Evolutionary conservation across 225 moss, liverwort and hornwort species (phyloP), one percentile per base, ranked within the genome.

Genomic region (Asterella californica): DNA sequence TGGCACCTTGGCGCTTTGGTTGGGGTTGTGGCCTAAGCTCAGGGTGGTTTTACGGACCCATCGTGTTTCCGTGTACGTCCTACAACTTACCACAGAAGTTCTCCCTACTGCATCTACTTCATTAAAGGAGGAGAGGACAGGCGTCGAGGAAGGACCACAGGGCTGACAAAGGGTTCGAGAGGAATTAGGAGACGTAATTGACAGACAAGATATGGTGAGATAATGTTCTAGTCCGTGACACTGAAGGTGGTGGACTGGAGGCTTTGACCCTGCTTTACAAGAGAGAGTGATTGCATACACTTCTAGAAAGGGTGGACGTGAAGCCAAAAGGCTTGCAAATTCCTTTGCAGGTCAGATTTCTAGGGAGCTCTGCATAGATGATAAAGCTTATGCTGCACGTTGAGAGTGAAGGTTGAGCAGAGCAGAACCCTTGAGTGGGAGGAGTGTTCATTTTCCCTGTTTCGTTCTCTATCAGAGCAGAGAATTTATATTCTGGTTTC

Each of bases 191-290:
- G 61, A 61, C 71, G 27, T 46, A 71, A 47, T 48, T 71, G 46
- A 48, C 71, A 47, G 46, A 71, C 46, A 9, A n/a, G 71, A 71
- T 47, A 71, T 71, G 71, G 71, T 71, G 71, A 71, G 71, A 71
- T 47, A 47, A 47, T 48, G 25, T 47, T 71, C 25, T 71, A 27
- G 21, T n/a, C 61, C 61, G 61, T 61, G 61, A 27, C 61, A 61
- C n/a, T 27, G n/a, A 61, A 61, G 61, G n/a, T 61, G 61, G 61
- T 48, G 10, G 42, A n/a, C 24, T 9, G 7, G 2, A 45, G n/a
- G n/a, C 25, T 71, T 42, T 71, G n/a, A 71, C 32, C 8, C 42
- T 25, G 18, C 18, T 70, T 45, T 24, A 21, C 71, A 36, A 37
- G 18, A 25, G 46, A 24, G 46, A 47, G 47, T 48, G 47, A 30